Evolutionary conservation across 2,329 filamentous ascomycete species (phyloP).

Genomic region (Talaromyces piceae): DNA sequence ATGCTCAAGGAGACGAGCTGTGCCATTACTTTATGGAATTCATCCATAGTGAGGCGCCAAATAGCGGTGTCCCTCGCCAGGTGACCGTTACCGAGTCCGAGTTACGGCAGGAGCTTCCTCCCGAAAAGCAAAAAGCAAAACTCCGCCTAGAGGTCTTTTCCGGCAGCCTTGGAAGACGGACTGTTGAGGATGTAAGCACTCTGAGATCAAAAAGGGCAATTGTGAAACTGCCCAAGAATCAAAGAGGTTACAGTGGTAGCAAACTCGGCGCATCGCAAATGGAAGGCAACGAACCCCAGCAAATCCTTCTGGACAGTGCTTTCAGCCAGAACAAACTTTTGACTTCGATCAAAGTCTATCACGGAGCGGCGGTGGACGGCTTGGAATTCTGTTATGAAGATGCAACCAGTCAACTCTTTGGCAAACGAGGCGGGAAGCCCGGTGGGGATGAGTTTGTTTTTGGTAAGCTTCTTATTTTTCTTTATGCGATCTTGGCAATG

Average conservation of each 20-base stretch:
- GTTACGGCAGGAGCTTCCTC: slow-evolving; percentile 62
- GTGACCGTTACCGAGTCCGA: slow-evolving; percentile 68
- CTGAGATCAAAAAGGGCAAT: slow-evolving; percentile 65
- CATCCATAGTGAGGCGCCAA: slow-evolving; percentile 51
- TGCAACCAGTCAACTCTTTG: slow-evolving; percentile 74
- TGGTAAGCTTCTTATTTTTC: slow-evolving; percentile 45
- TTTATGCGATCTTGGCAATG: neutral
- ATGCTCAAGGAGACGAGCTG: slow-evolving; percentile 67
- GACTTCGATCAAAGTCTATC: slow-evolving; percentile 66
- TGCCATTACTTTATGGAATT: slow-evolving; percentile 81
- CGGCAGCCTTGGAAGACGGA: slow-evolving; percentile 63
- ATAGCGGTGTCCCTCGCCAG: slow-evolving; percentile 58
- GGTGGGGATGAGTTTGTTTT: slow-evolving; percentile 70
- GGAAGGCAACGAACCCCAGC: slow-evolving; percentile 60
- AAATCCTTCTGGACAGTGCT: slow-evolving; percentile 67
- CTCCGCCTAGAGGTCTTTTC: slow-evolving; percentile 70
- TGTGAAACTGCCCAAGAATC: slow-evolving; percentile 67
- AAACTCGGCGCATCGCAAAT: slow-evolving; percentile 66
- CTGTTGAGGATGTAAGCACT: slow-evolving; percentile 67
- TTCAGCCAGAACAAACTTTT: slow-evolving; percentile 64
- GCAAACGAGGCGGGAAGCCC: slow-evolving; percentile 64
- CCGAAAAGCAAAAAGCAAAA: slow-evolving; percentile 60
- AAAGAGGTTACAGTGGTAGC: slow-evolving; percentile 67
- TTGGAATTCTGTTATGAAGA: slow-evolving; percentile 93
- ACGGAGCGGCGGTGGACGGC: slow-evolving; percentile 70